Evolutionary conservation across 2,329 filamentous ascomycete species (phyloP), one percentile per base, ranked within the genome.

Genomic region (Blastomyces percursus): DNA sequence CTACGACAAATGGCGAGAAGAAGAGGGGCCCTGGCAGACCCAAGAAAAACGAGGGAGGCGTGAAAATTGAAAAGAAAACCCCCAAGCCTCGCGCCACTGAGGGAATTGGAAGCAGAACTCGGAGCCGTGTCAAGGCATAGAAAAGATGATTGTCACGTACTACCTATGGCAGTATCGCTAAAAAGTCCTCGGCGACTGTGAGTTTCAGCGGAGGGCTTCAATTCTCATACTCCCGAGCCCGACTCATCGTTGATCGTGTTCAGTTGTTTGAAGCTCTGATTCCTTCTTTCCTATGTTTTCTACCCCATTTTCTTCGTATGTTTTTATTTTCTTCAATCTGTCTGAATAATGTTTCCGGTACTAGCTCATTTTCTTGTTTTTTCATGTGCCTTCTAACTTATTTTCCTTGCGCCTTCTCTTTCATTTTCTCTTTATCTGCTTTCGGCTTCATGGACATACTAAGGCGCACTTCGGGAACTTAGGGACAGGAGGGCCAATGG

Each of bases 101-200:
- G 59, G 72, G 74, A 11, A 70, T 74, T 63, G 73, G 75, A 42
- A 76, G 72, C 64, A 69, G 74, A 44, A 76, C 75, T 51, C 72
- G 75, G 59, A 76, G 73, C 65, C 73, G 74, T 35, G 73, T 72
- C 57, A 73, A 76, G 66, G 66, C 66, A 50, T 64, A 68, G 21
- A 69, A 61, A 61, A 35, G 9, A 35, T 9, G n/a, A 50, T 21
- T 38, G 42, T 40, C n/a, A 40, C 21, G 48, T 27, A 30, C 48
- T 51, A 24, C 46, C 24, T 27, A 12, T 24, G 46, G 21, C 9
- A 27, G 11, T 50, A 50, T 50, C 21, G 3, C 32, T 24, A 42
- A 8, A 35, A 35, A 12, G 1, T 35, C 42, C 54, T 16, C 32
- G 42, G 54, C 35, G 16, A 21, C 54, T 42, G 54, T n/a, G n/a